Evolutionary conservation across 2,329 filamentous ascomycete species (phyloP).

Genomic region (Fusarium begoniae): DNA sequence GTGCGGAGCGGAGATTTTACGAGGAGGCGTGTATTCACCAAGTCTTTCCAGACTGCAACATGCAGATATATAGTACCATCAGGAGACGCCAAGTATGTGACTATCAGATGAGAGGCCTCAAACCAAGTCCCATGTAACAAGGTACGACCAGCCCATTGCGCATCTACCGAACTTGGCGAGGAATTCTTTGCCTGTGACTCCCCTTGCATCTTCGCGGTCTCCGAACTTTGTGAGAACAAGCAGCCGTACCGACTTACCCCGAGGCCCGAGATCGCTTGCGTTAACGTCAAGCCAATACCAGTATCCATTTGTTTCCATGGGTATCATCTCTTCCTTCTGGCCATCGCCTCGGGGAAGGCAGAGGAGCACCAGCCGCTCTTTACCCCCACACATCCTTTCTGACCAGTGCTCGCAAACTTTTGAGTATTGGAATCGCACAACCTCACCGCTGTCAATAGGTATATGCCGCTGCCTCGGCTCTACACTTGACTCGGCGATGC

Average conservation of each 20-base stretch:
- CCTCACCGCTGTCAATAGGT: slow-evolving; percentile 62
- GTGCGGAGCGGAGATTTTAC: slow-evolving; percentile 13
- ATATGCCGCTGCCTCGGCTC: slow-evolving; percentile 64
- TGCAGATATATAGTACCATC: neutral
- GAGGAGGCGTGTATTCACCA: neutral
- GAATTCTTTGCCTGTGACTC: slow-evolving; percentile 59
- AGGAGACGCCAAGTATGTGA: slow-evolving; percentile 14
- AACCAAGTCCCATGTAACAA: slow-evolving; percentile 62
- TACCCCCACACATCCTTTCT: slow-evolving; percentile 73
- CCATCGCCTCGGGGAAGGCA: slow-evolving; percentile 73
- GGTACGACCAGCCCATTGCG: slow-evolving; percentile 56
- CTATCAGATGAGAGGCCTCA: slow-evolving; percentile 29
- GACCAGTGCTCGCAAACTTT: slow-evolving; percentile 87
- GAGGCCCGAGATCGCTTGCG: slow-evolving; percentile 69
- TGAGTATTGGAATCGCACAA: slow-evolving; percentile 81
- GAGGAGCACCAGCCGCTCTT: slow-evolving; percentile 75
- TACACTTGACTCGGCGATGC: slow-evolving; percentile 67
- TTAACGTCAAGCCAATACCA: slow-evolving; percentile 85
- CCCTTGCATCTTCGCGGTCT: slow-evolving; percentile 58
- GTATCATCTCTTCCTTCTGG: slow-evolving; percentile 71
- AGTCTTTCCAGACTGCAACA: slow-evolving; percentile 1
- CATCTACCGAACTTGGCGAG: slow-evolving; percentile 54
- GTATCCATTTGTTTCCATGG: slow-evolving; percentile 80
- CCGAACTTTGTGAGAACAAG: slow-evolving; percentile 65
- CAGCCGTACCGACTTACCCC: slow-evolving; percentile 74